Conservation (phyloP, 1,284 basidiomycete species). For the Taiwanofungus camphoratus region DNA sequence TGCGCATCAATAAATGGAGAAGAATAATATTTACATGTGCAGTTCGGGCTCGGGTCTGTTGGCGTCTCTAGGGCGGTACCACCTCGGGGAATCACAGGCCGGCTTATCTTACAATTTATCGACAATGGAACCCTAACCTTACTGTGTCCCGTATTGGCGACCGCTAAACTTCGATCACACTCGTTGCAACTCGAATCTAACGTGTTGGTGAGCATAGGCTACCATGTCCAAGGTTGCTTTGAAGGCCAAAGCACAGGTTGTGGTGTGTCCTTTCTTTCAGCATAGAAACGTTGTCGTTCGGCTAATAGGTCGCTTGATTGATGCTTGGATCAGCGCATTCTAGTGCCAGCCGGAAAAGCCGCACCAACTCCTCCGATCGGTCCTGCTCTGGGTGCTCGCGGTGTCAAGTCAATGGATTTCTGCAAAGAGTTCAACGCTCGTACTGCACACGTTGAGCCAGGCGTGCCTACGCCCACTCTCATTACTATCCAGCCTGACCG, state of each 20-base stretch:
- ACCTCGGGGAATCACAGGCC: too few species aligned
- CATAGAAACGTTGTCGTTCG: constrained; percentile 4
- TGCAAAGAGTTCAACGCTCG: constrained; percentile 96
- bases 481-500: constrained; percentile 95
- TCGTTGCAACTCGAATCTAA: too few species aligned
- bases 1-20: too few species aligned
- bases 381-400: constrained; percentile 94
- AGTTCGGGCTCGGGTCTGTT: too few species aligned
- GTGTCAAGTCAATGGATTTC: constrained; percentile 99
- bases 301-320: constrained; percentile 5
- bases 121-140: too few species aligned
- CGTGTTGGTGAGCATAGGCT: too few species aligned
- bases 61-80: too few species aligned
- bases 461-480: constrained; percentile 84
- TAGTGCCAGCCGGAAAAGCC: constrained; percentile 92
- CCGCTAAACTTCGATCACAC: too few species aligned
- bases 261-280: constrained; percentile 39
- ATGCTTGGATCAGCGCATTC: constrained; percentile 60
- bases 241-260: constrained; percentile 55
- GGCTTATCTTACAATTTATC: too few species aligned
- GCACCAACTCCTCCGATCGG: constrained; percentile 95
- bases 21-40: too few species aligned
- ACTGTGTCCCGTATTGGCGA: too few species aligned
- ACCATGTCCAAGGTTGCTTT: constrained; percentile 54
- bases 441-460: constrained; percentile 84